Conservation (phyloP, 371 early-diverging fungal genomes). For the Saksenaea oblongispora region DNA sequence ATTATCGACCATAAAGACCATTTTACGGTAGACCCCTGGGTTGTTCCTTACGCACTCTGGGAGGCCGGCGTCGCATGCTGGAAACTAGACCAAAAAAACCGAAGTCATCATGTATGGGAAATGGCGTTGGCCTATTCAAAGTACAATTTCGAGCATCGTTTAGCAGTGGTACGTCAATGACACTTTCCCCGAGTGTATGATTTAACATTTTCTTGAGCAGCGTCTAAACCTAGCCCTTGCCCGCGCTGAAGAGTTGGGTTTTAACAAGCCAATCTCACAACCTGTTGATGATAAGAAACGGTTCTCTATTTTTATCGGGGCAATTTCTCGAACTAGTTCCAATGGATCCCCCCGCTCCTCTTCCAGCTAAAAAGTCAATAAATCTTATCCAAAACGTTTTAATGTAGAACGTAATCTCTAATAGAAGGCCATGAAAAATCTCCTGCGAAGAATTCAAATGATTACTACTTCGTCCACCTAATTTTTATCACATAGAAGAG, state of each 20-base stretch:
- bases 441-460: too few species aligned
- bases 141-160: constrained; percentile 46
- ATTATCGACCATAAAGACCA: constrained; percentile 52
- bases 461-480: too few species aligned
- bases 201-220: not conserved
- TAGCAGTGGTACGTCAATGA: constrained; percentile 31
- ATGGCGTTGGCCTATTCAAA: constrained; percentile 36
- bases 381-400: not conserved
- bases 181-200: not conserved
- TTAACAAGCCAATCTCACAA: constrained; percentile 22
- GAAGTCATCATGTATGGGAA: constrained; percentile 43
- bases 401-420: too few species aligned
- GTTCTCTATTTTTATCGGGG: constrained; percentile 19
- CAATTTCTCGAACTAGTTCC: not conserved
- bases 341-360: not conserved
- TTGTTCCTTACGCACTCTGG: constrained; percentile 60
- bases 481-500: too few species aligned
- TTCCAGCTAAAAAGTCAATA: not conserved
- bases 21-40: constrained; percentile 53
- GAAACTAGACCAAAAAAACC: constrained; percentile 24
- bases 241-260: constrained; percentile 32
- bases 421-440: too few species aligned
- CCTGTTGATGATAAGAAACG: constrained; percentile 32
- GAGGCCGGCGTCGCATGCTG: constrained; percentile 43
- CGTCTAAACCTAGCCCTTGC: constrained; percentile 35